Evolutionary conservation across 768 basidiomycete genomes (phyloP).

Genomic region (Phlebiopsis flavidoalba): DNA sequence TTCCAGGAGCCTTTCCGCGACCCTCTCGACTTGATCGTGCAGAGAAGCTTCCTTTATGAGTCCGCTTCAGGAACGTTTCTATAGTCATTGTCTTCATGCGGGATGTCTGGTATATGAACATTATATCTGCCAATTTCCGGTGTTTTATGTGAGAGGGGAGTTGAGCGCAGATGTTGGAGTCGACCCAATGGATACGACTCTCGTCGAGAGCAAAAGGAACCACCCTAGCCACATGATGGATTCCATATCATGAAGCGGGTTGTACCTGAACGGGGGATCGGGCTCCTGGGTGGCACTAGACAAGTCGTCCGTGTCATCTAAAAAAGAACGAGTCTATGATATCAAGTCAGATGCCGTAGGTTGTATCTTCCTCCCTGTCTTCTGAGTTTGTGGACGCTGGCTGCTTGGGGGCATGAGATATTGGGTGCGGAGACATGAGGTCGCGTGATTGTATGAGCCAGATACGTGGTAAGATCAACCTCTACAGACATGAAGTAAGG

Average conservation of each 20-base stretch:
- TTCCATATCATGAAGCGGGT: slow-evolving; percentile 12
- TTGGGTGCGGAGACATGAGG: too few relatives aligned
- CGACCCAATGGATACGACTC: not conserved
- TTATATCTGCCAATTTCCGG: not conserved
- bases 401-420: too few relatives aligned
- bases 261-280: not conserved
- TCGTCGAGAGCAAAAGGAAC: not conserved
- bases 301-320: too few relatives aligned
- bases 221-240: slow-evolving; percentile 12
- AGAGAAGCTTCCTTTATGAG: not conserved
- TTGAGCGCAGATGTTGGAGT: not conserved
- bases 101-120: not conserved
- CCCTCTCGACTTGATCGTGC: not conserved
- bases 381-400: too few relatives aligned
- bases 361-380: too few relatives aligned
- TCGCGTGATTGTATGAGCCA: not conserved
- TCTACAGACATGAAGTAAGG: slow-evolving; percentile 4
- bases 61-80: not conserved
- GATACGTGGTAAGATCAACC: not conserved
- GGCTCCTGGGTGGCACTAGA: too few relatives aligned
- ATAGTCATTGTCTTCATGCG: not conserved
- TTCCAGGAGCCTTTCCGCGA: not conserved
- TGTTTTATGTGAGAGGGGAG: not conserved
- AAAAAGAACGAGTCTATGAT: too few relatives aligned
- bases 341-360: too few relatives aligned